Base-by-base conservation (phyloP, 495 filamentous ascomycete species). In the Cercophora newfieldiana region DNA sequence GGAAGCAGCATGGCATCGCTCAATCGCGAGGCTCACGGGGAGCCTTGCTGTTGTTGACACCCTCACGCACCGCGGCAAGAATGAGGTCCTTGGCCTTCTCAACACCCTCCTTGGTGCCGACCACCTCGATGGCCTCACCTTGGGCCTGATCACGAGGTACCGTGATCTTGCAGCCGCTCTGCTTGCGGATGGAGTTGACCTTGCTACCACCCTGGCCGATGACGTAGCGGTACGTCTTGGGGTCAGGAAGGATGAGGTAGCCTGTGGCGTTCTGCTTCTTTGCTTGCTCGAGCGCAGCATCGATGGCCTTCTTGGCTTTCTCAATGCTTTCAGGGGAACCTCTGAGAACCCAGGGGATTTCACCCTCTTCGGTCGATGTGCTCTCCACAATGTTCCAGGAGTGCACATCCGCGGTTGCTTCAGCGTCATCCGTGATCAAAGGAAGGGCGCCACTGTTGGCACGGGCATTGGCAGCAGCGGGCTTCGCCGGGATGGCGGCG, bases 71-170 rank as follows among this genome's bases (percentile, higher is more conserved):
- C 53, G 91, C 88, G 59, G 91, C 87, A 64, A 99, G 78, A 69
- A 99, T 97, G 72, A 94, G 82, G 53, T 96, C 89, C 79, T 87
- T 93, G 44, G 95, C 96, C 76, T 91, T 86, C 78, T 97, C 93
- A 16, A 96, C 84, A 22, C 91, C 91, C 58, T 92, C 90, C 71
- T 84, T 85, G 63, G 82, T 85, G 29, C 95, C 95, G 60, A 88
- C 79, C 70, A 98, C 88, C 79, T 96, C 91, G 72, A 98, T 97
- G 2, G 94, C 91, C 72, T 97, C 93, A 7, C 82, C 86, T 70
- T 84, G 86, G 47, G 84, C 85, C 69, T 94, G 88, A 73, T 91
- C 90, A 67, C 90, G 87, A 49, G 95, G 95, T 54, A 98, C 92
- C 44, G 90, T 92, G 76, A 99, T 94, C 74, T 89, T 90, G 81